Base-by-base conservation (phyloP, 768 basidiomycete genomes). In the Calocybe cyanea region DNA sequence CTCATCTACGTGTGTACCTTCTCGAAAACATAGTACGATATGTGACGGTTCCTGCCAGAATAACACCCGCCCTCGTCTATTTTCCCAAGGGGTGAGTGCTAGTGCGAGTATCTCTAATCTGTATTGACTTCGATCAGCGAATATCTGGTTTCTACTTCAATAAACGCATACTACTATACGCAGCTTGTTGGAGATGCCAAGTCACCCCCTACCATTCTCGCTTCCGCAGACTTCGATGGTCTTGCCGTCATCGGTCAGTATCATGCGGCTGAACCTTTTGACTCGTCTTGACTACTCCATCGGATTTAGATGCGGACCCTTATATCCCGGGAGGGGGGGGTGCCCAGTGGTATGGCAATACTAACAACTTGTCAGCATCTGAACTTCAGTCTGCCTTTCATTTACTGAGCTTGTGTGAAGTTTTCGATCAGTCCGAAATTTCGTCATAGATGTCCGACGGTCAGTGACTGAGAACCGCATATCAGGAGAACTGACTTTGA, bases 131-230 rank as follows among this genome's bases (percentile, higher is more conserved):
- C 18, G 33, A 30, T 9, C 55, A 87, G 85, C 31, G 77, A 75
- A 17, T 91, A 90, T 54, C 64, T 83, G 2, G 75, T 90, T 24
- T 80, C 84, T 18, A 5, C 13, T n/a, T 18, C 34, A 35, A 14
- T 35, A n/a, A 6, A 83, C 30, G 73, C 83, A 0, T 83, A 80
- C 57, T 90, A 89, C 58, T 87, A 86, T 60, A 87, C 85, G 7
- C 80, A 85, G 60, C 66, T 89, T 41, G 80, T 90, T 17, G 87
- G 87, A 13, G 87, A 89, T 60, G 79, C 85, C 2, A 77, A 72
- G 52, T 67, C 65, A 13, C 82, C 76, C 3, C 87, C 87, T 1
- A 86, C 78, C 0, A 67, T 90, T 5, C 69, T 81, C 19, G 87
- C 86, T 0, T 65, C 75, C 20, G 49, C 79, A 2, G 66, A 63